Percentiles rank a stretch among this genome's conserved stretches.
phyloP scores from a whole-genome alignment of 371 early-diverging fungal species.

The Apophysomyces sp. region DNA sequence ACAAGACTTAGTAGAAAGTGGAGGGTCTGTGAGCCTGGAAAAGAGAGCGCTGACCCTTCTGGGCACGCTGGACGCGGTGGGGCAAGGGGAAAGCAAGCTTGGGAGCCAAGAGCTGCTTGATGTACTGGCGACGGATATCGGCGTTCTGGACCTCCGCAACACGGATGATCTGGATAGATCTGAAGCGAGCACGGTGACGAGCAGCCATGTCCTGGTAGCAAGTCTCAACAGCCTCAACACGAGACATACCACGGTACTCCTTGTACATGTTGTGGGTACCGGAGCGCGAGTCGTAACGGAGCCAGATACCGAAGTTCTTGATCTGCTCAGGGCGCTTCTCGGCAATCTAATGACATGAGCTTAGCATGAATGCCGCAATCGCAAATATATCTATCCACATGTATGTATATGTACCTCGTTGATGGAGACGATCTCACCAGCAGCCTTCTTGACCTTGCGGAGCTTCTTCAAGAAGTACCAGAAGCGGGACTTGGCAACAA shows the following conservation, averaged over 20 bases:
- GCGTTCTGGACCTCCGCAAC: conserved; percentile 89
- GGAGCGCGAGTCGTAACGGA: conserved; percentile 99
- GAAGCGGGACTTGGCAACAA: conserved; percentile 99
- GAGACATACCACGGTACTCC: conserved; percentile 98
- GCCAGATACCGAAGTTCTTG: conserved; percentile 99
- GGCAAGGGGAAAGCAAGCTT: conserved; percentile 97
- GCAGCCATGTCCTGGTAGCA: conserved; percentile 99
- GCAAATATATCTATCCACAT: background rate
- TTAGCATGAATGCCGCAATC: background rate
- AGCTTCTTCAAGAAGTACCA: conserved; percentile 99
- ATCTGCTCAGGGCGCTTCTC: conserved; percentile 93
- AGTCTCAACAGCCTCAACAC: conserved; percentile 92
- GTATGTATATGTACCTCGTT: conserved; percentile 70
- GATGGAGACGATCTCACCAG: conserved; percentile 96
- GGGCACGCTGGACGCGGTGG: conserved; percentile 88
- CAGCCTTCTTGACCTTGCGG: conserved; percentile 99
- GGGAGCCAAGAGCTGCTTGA: conserved; percentile 89
- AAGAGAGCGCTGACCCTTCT: conserved; percentile 68
- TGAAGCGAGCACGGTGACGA: conserved; percentile 98
- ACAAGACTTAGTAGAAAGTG: conserved; percentile 72
- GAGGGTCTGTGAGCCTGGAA: conserved; percentile 92
- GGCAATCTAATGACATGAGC: conserved; percentile 69
- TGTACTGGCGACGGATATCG: conserved; percentile 97
- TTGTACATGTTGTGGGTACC: conserved; percentile 99
- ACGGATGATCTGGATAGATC: conserved; percentile 97